Evolutionary conservation across 345 rosid species (phyloP), one percentile per base, ranked within the genome.

Genomic region (Populus deltoides): DNA sequence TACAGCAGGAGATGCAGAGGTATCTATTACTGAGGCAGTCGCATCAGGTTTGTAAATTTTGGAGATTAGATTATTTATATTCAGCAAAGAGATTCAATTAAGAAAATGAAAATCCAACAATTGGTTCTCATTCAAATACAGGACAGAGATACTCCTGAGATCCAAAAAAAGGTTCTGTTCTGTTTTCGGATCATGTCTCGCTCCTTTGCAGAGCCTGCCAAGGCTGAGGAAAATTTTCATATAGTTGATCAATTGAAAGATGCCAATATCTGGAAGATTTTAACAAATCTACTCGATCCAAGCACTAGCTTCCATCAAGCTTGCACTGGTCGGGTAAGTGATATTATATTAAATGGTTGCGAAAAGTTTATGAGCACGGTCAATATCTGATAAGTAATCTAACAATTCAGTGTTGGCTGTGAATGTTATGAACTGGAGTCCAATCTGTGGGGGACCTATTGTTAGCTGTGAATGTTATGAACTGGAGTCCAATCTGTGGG

Each of bases 1-100:
- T 91, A 88, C 98, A 96, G 80, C 98, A 89, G 84, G 99, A 96
- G 90, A 92, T 93, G 97, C 97, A 87, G 92, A 90, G 80, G 79
- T 96, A 93, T 84, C 85, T 93, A 68, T 88, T 91, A 49, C 84
- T 93, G 71, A 89, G 94, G 92, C 94, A 90, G 88, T 84, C 67
- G 85, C 90, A 90, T 79, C 94, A 94, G 99, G 99, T 96, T 75
- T 41, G 90, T 33, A 66, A 70, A 35, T 61, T 62, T 75, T 61
- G 77, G 74, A 71, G 57, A 66, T 77, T 72, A 68, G 73, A 69
- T 67, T 71, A 61, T 55, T 66, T 9, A 31, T 75, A 38, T 67
- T 66, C 18, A 53, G 72, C 45, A 66, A 49, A 31, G 68, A 68
- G 65, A 63, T 76, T 71, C 67, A 63, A 39, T 66, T 68, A 65